These are phyloP conservation scores for Yamadazyma sp. DNA, from an alignment of 805 yeast species.

Conservation along the genomic window DNA sequence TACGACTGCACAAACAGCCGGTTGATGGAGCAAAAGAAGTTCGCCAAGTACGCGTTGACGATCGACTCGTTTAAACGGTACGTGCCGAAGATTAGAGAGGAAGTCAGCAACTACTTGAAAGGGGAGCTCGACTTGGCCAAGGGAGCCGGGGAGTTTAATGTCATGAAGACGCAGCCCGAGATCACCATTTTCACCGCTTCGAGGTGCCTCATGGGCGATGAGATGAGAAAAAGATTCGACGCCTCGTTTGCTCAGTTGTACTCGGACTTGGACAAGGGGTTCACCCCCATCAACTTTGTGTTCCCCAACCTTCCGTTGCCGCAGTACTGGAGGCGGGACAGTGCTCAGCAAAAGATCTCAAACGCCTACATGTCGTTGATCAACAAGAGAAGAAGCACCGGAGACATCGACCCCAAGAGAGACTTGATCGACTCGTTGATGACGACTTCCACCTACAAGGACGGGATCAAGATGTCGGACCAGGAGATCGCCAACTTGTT, in stretches of 20 bases:
- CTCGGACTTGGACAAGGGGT: constrained; percentile 93
- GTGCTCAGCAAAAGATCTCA: constrained; percentile 81
- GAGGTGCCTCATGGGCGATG: constrained; percentile 86
- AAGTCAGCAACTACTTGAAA: constrained; percentile 65
- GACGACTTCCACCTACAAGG: constrained; percentile 82
- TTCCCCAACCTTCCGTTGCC: constrained; percentile 93
- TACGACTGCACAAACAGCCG: constrained; percentile 94
- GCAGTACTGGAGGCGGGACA: constrained; percentile 78
- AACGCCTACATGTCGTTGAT: constrained; percentile 79
- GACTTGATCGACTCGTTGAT: constrained; percentile 88
- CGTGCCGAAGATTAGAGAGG: constrained; percentile 86
- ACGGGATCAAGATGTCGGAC: constrained; percentile 93
- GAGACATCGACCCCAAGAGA: constrained; percentile 73
- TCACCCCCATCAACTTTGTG: constrained; percentile 93
- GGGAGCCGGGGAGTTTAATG: constrained; percentile 53
- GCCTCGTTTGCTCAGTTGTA: constrained; percentile 81
- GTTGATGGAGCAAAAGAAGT: constrained; percentile 98
- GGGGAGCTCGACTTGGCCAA: constrained; percentile 49
- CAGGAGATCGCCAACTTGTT: constrained; percentile 89
- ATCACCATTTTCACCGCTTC: constrained; percentile 96
- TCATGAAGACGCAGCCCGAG: constrained; percentile 87
- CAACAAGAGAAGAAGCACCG: constrained; percentile 65
- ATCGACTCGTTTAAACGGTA: constrained; percentile 78
- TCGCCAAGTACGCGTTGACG: constrained; percentile 86
- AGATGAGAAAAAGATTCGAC: constrained; percentile 80